phyloP scores from a whole-genome alignment of 2,329 filamentous ascomycete species.

The Fusarium incarnatum region DNA sequence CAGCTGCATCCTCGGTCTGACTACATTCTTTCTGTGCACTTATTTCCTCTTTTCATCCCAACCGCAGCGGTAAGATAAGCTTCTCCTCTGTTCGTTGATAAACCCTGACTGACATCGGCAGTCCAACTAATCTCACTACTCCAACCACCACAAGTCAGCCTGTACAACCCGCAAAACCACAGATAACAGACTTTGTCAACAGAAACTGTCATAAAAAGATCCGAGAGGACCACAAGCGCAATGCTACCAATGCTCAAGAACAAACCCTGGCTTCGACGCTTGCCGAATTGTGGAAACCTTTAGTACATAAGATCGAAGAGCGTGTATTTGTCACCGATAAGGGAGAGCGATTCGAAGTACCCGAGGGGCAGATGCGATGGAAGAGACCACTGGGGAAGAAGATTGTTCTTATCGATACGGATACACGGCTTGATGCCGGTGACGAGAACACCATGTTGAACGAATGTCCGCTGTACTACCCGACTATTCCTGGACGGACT shows the following conservation, averaged over 20 bases:
- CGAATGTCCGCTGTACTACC: background rate
- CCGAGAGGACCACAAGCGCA: background rate
- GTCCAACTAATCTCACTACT: fast-evolving
- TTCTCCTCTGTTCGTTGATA: no score
- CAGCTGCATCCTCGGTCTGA: background rate
- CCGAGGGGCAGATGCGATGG: constrained; percentile 5
- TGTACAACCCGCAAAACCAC: background rate
- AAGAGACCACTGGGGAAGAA: background rate
- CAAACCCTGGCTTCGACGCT: background rate
- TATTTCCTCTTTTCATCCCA: background rate
- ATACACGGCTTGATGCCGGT: constrained; percentile 3
- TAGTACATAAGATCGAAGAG: constrained; percentile 7
- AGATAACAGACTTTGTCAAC: background rate
- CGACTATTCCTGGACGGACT: constrained; percentile 3
- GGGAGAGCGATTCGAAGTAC: constrained; percentile 15
- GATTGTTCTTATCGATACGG: constrained; percentile 10
- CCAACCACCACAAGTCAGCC: fast-evolving
- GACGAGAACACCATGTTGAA: constrained; percentile 18
- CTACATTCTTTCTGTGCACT: background rate
- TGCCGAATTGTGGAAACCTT: constrained; percentile 16
- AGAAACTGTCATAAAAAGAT: background rate
- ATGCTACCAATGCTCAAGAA: background rate
- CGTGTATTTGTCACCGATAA: constrained; percentile 21
- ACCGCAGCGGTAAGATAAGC: no score
- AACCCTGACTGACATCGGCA: background rate